Evolutionary conservation across 2,329 filamentous ascomycete genomes (phyloP), one percentile per base, ranked within the genome.

Genomic region (Daldinia sp.): DNA sequence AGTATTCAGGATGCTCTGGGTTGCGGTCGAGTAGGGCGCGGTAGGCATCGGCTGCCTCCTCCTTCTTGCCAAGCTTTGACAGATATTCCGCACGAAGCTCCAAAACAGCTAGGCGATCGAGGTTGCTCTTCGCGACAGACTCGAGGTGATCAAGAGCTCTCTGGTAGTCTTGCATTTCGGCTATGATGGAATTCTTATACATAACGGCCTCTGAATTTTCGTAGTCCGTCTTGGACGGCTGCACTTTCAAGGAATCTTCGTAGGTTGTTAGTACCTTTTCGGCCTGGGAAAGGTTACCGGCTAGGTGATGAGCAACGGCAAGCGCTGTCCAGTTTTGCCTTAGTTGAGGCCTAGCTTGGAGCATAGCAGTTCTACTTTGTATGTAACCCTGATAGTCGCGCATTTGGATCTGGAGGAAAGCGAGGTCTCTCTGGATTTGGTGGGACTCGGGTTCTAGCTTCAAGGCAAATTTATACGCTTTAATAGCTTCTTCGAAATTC

Each of bases 401-500:
- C 87, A 97, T 97, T 81, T 99, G 95, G 70, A 96, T 86, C 81
- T 99, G 95, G 63, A 99, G 85, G 64, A 96, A 87, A 51, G 95
- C 94, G 64, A 99, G 83, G 75, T 99, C 96, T 68, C 95, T 88
- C 77, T 96, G 92, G 72, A 99, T 99, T 77, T 97, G 94, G 66
- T 88, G 85, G 11, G 93, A 97, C 19, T 96, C 93, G n/a, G 96
- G 94, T 74, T 99, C 95, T 63, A 98, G 86, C 75, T 88, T 89
- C 71, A 99, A 82, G 13, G 95, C 95, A 78, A 96, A 97, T 77
- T 96, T 96, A 83, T 99, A 99, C 61, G 95, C 96, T 83, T 98
- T 98, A 81, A 97, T 97, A 8, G 96, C 94, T 81, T 98, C 95
- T 77, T 98, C 95, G 72, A 96, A 98, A 80, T 99, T 98, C 85